Evolutionary conservation across 768 basidiomycete species (phyloP).

Genomic region (Pisolithus sp.): DNA sequence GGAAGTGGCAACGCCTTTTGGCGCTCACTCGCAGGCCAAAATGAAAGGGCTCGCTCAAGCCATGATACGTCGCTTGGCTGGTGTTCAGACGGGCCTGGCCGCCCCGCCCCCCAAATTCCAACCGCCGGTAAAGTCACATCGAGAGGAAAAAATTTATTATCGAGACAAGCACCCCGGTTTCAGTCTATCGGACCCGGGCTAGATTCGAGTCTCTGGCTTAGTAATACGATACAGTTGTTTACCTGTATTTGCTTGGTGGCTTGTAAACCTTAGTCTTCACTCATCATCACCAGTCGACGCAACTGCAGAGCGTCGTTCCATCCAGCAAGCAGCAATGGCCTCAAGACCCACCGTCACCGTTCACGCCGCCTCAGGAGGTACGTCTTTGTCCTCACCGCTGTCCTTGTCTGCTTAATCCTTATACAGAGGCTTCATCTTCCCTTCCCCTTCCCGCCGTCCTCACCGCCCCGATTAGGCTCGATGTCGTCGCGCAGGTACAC

Average conservation of each 20-base stretch:
- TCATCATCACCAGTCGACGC: background rate
- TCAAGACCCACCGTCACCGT: constrained; percentile 90
- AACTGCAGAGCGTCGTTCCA: background rate
- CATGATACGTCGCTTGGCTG: too few species aligned
- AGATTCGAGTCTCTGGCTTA: background rate
- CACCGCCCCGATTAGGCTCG: constrained; percentile 96
- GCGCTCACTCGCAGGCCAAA: too few species aligned
- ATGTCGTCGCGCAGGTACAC: constrained; percentile 98
- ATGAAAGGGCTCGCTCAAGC: too few species aligned
- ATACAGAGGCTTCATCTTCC: constrained; percentile 74
- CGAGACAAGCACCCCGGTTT: background rate
- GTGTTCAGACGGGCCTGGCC: too few species aligned
- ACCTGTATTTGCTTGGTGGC: constrained; percentile 22
- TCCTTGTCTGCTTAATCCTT: constrained; percentile 5
- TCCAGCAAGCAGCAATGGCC: constrained; percentile 63
- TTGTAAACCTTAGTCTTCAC: constrained; percentile 25
- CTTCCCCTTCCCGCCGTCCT: constrained; percentile 93
- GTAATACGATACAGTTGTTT: background rate
- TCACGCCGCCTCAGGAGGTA: constrained; percentile 70
- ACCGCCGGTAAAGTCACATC: too few species aligned
- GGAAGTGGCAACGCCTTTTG: too few species aligned
- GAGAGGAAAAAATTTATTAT: too few species aligned
- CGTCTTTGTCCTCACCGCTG: constrained; percentile 12
- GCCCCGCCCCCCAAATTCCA: too few species aligned
- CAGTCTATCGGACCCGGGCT: background rate